Evolutionary conservation across 1,284 basidiomycete species (phyloP).

Genomic region (Moniliella sp.): DNA sequence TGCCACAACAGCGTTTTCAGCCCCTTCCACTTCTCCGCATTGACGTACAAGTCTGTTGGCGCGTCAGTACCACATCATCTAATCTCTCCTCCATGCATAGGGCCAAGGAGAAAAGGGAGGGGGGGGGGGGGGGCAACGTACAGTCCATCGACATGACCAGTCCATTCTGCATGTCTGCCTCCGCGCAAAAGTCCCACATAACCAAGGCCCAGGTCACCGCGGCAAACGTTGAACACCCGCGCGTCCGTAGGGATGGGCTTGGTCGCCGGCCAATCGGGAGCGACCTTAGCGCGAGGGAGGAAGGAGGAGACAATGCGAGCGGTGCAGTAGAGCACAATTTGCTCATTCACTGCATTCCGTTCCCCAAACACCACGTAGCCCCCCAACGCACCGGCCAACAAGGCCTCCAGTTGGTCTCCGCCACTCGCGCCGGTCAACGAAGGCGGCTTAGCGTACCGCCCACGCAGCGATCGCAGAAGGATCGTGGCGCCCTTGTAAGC

Average conservation of each 20-base stretch:
- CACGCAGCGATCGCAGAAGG: constrained; percentile 53
- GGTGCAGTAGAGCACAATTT: constrained; percentile 70
- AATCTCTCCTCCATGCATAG: neutral
- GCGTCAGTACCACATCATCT: neutral
- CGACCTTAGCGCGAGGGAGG: constrained; percentile 22
- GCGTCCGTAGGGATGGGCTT: constrained; percentile 38
- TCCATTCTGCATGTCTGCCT: constrained; percentile 75
- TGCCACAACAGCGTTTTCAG: constrained; percentile 31
- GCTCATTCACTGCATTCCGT: constrained; percentile 87
- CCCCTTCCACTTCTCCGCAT: constrained; percentile 30
- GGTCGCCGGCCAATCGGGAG: constrained; percentile 14
- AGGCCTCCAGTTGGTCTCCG: too few species aligned
- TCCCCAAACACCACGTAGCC: constrained; percentile 86
- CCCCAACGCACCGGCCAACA: constrained; percentile 72
- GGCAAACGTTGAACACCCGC: constrained; percentile 63
- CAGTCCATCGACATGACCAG: constrained; percentile 45
- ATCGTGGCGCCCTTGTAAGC: constrained; percentile 72
- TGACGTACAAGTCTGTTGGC: constrained; percentile 24
- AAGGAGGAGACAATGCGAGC: constrained; percentile 23
- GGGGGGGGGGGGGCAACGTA: constrained; percentile 8
- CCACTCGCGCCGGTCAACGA: too few species aligned
- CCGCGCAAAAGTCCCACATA: constrained; percentile 84
- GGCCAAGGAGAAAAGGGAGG: neutral
- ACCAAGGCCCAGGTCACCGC: constrained; percentile 76
- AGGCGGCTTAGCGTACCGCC: constrained; percentile 61